phyloP scores from a whole-genome alignment of 768 basidiomycete genomes.

The Tylopilus vinaceipallidus region DNA sequence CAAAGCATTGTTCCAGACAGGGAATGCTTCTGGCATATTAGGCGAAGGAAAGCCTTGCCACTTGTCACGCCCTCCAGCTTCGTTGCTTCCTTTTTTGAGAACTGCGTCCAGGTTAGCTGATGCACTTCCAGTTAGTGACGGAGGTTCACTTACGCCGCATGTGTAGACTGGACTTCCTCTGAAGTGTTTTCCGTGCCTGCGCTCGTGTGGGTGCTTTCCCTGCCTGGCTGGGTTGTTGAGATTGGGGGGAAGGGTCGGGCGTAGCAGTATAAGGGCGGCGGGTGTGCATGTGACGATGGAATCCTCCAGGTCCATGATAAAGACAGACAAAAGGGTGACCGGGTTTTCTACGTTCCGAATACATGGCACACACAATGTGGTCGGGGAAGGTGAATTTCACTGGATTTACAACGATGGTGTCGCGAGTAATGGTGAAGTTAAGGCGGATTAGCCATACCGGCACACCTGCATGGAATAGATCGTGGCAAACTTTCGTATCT shows the following conservation, averaged over 20 bases:
- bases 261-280: not conserved
- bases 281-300: not conserved
- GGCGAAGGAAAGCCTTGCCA: not conserved
- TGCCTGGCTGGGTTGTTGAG: not conserved
- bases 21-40: not conserved
- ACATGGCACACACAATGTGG: not conserved
- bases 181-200: too few species aligned
- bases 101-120: too few species aligned
- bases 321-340: not conserved
- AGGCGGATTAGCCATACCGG: slow-evolving; percentile 3
- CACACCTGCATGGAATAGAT: slow-evolving; percentile 4
- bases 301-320: not conserved
- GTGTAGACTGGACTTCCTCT: too few species aligned
- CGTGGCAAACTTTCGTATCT: not conserved
- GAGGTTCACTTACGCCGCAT: not conserved
- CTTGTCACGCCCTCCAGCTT: too few species aligned
- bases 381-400: slow-evolving; percentile 2
- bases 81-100: too few species aligned
- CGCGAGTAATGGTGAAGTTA: not conserved
- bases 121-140: too few species aligned
- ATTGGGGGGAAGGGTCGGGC: too few species aligned
- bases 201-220: not conserved
- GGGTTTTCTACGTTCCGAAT: not conserved
- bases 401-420: slow-evolving; percentile 2
- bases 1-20: not conserved